phyloP scores from a whole-genome alignment of 176 grass and related monocot genomes.

The Zoysia pacifica region DNA sequence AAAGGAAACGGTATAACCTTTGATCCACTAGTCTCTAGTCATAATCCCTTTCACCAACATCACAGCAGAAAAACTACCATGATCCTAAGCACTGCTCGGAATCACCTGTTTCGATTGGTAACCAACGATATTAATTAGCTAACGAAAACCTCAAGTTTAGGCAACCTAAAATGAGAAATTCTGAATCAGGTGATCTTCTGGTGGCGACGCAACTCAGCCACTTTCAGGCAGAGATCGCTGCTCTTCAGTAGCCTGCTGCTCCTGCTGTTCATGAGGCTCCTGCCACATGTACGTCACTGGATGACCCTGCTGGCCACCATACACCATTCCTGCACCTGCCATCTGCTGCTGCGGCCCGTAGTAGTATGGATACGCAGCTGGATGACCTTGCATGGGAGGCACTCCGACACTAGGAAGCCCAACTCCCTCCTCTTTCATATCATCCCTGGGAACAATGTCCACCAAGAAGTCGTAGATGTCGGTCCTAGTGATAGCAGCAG shows the following conservation, averaged over 20 bases:
- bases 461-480: conserved; percentile 73
- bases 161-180: conserved; percentile 25
- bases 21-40: conserved; percentile 5
- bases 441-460: conserved; percentile 48
- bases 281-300: conserved; percentile 48
- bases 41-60: conserved; percentile 19
- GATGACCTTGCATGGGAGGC: conserved; percentile 31
- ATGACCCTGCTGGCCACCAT: conserved; percentile 41
- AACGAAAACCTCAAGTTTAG: conserved; percentile 28
- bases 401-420: conserved; percentile 12
- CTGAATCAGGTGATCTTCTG: conserved; percentile 3
- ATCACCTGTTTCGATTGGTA: conserved; percentile 8
- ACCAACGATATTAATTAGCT: conserved; percentile 22
- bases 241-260: conserved; percentile 14
- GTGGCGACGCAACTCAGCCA: conserved; percentile 20
- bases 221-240: conserved; percentile 34
- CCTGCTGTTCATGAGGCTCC: conserved; percentile 39
- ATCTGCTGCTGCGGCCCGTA: conserved; percentile 31
- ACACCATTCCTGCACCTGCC: conserved; percentile 37
- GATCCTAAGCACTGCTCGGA: conserved; percentile 21
- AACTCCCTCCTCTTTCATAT: conserved; percentile 43
- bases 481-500: conserved; percentile 39
- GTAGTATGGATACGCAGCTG: conserved; percentile 44
- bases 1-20: conserved; percentile 30
- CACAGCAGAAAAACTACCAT: conserved; percentile 22